phyloP scores from a whole-genome alignment of 2,329 filamentous ascomycete genomes.

The Tolypocladium inflatum region DNA sequence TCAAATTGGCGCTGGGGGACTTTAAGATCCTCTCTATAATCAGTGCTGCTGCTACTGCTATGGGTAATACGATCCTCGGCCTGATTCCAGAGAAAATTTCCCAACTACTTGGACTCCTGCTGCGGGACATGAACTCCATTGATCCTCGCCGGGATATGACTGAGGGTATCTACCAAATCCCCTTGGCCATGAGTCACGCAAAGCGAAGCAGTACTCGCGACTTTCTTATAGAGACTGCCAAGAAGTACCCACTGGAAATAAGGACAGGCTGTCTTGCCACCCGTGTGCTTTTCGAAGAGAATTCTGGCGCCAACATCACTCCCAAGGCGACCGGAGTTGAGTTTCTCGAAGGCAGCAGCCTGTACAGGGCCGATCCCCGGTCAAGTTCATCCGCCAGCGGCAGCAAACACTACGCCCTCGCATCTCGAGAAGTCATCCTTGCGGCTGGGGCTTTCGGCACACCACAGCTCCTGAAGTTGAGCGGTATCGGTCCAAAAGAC shows the following conservation, averaged over 20 bases:
- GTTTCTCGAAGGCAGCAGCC: conserved; percentile 33
- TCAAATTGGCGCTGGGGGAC: conserved; percentile 41
- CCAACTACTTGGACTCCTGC: background rate
- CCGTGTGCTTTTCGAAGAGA: conserved; percentile 32
- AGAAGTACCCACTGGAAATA: conserved; percentile 48
- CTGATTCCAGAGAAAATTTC: background rate
- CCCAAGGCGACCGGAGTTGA: conserved; percentile 39
- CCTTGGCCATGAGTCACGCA: background rate
- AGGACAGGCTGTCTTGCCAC: conserved; percentile 26
- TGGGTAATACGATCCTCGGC: background rate
- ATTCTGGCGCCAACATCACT: conserved; percentile 9
- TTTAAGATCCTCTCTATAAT: conserved; percentile 8
- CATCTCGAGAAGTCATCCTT: conserved; percentile 37
- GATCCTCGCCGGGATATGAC: background rate
- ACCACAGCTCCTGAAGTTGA: conserved; percentile 43
- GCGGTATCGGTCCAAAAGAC: conserved; percentile 32
- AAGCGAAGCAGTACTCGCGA: background rate
- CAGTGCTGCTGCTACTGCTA: conserved; percentile 29
- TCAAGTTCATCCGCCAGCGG: conserved; percentile 17
- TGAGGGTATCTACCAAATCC: background rate
- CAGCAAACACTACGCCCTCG: conserved; percentile 21
- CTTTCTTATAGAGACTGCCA: conserved; percentile 34
- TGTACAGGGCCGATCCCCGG: conserved; percentile 36
- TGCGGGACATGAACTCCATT: background rate
- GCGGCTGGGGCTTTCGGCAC: conserved; percentile 43